Percentiles rank a stretch among this genome's conserved stretches.
These are phyloP conservation scores for Leonotis leonurus DNA, from an alignment of 257 asterid species.

Conservation along the genomic window DNA sequence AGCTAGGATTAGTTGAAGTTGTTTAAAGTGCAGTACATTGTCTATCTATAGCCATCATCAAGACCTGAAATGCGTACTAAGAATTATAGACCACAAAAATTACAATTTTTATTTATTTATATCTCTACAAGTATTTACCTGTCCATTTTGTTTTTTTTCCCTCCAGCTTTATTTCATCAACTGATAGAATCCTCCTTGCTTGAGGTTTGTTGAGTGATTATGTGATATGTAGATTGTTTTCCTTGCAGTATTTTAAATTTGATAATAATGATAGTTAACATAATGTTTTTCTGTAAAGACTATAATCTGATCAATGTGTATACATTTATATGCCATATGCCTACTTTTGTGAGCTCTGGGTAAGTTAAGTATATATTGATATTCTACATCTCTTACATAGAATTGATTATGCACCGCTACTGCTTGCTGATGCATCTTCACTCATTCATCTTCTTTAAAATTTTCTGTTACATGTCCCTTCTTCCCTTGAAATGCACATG, in stretches of 20 bases:
- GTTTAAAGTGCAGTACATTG: background rate
- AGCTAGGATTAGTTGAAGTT: background rate
- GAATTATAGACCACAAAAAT: background rate
- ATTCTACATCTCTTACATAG: background rate
- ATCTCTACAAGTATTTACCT: background rate
- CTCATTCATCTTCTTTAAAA: background rate
- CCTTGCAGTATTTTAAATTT: background rate
- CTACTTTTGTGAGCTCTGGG: background rate
- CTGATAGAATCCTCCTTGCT: background rate
- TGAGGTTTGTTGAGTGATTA: background rate
- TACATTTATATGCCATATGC: background rate
- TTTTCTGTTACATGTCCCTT: background rate
- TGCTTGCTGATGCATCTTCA: constrained; percentile 1
- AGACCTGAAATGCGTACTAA: background rate
- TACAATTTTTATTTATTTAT: background rate
- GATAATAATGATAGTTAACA: background rate
- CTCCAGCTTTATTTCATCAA: background rate
- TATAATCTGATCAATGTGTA: background rate
- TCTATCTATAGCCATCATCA: background rate
- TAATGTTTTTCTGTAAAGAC: background rate
- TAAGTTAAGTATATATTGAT: background rate
- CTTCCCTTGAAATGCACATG: background rate
- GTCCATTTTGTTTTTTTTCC: background rate
- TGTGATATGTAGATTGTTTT: background rate
- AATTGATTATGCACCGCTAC: too few relatives aligned